phyloP scores from a whole-genome alignment of 345 rosid species.

The Rhodamnia argentea region DNA sequence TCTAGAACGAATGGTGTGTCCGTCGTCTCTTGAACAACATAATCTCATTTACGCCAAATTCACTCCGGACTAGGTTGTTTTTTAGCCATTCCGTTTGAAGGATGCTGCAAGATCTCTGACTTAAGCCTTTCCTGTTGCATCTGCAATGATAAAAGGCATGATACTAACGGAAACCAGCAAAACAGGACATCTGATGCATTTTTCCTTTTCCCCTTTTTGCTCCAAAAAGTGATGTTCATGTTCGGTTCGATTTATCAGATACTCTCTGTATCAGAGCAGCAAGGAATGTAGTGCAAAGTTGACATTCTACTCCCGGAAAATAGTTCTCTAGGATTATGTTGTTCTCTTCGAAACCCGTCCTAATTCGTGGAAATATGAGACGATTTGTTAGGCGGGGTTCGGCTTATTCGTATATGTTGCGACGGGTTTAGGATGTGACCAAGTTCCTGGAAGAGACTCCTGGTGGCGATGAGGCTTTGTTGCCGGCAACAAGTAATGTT shows the following conservation, averaged over 20 bases:
- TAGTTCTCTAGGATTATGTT: background rate
- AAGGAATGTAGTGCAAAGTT: background rate
- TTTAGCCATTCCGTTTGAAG: too few relatives aligned
- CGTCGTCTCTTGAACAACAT: background rate
- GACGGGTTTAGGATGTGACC: conserved; percentile 41
- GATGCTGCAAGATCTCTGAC: background rate
- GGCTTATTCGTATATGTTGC: background rate
- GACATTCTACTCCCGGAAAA: background rate
- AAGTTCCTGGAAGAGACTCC: conserved; percentile 19
- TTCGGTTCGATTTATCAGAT: background rate
- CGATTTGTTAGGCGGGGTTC: background rate
- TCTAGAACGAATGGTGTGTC: background rate
- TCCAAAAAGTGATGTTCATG: background rate
- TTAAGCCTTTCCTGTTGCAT: background rate
- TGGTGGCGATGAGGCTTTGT: conserved; percentile 40
- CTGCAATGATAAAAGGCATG: background rate
- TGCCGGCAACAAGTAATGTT: conserved; percentile 35
- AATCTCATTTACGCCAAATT: background rate
- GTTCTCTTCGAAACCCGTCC: background rate
- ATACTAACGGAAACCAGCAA: background rate
- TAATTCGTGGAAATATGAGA: background rate
- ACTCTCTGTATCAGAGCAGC: background rate
- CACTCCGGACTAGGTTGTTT: background rate
- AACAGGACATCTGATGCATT: background rate
- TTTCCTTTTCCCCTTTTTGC: background rate